Percentiles rank a stretch among this genome's conserved stretches.
Conservation (phyloP, 441 rosid genomes). For the Syzygium syzygioides region DNA sequence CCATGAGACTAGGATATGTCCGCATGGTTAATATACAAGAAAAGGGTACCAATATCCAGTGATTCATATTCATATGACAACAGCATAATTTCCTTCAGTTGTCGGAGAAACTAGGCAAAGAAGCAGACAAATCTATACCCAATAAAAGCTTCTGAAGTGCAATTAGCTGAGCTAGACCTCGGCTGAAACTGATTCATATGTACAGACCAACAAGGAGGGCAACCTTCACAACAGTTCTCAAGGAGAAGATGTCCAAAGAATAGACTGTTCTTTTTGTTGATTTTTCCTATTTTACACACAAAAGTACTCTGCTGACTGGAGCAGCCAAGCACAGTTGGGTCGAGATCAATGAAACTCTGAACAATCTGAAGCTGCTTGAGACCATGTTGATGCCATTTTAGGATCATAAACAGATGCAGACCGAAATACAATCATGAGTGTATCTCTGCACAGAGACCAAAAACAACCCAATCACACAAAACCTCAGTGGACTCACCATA, state of each 20-base stretch:
- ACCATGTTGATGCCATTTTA: neutral
- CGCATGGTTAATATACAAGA: neutral
- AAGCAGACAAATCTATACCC: neutral
- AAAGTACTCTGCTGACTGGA: neutral
- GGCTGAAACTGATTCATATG: neutral
- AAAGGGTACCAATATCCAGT: neutral
- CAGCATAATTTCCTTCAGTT: neutral
- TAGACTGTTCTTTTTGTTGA: neutral
- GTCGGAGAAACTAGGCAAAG: neutral
- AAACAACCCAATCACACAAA: neutral
- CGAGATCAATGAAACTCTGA: neutral
- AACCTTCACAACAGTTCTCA: neutral
- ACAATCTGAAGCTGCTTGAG: neutral
- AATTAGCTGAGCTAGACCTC: neutral
- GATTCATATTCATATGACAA: neutral
- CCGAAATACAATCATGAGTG: neutral
- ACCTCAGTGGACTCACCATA: neutral
- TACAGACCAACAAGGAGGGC: neutral
- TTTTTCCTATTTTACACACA: neutral
- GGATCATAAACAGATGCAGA: neutral
- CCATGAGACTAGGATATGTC: neutral
- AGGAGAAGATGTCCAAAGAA: neutral
- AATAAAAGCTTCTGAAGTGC: neutral
- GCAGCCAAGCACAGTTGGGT: neutral
- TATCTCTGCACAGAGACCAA: neutral